Conservation (phyloP, 2,329 filamentous ascomycete genomes). For the Aspergillus cejpii region DNA sequence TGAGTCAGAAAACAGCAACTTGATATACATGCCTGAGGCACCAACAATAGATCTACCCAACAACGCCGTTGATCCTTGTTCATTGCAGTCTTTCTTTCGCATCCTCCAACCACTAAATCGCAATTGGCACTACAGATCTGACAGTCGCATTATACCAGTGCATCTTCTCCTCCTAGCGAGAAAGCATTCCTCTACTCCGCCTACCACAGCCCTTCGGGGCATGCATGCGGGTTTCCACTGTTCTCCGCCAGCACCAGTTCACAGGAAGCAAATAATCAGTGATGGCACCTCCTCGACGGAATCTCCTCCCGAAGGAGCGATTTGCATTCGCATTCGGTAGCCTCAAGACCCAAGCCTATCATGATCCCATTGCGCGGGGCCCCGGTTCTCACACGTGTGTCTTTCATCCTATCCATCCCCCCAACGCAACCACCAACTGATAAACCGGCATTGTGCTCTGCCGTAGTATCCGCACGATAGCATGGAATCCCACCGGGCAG, state of each 20-base stretch:
- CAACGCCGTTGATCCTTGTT: no score
- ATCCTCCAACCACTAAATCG: no score
- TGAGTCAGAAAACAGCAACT: no score
- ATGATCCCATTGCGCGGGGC: conserved; percentile 53
- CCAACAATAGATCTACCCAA: no score
- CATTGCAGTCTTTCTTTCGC: no score
- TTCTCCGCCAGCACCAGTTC: conserved; percentile 3
- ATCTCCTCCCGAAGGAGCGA: conserved; percentile 54
- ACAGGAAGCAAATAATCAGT: conserved; percentile 11
- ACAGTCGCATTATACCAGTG: no score
- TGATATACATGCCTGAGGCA: no score
- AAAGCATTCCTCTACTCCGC: conserved; percentile 1
- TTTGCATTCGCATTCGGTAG: conserved; percentile 61
- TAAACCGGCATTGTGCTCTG: conserved; percentile 4
- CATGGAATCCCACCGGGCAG: conserved; percentile 81
- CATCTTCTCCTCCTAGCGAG: neutral
- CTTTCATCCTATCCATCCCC: neutral
- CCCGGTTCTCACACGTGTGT: conserved; percentile 53
- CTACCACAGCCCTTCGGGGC: conserved; percentile 20
- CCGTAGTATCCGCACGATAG: conserved; percentile 65
- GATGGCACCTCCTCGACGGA: conserved; percentile 39
- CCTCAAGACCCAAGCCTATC: conserved; percentile 65
- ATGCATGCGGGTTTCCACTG: conserved; percentile 13
- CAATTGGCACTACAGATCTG: no score
- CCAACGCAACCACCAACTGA: neutral